A percentile compares a stretch with the other conserved stretches of the same genome.
These are phyloP conservation scores for Trichosanthes cucumerina DNA, from an alignment of 306 rosid species.

Conservation along the genomic window DNA sequence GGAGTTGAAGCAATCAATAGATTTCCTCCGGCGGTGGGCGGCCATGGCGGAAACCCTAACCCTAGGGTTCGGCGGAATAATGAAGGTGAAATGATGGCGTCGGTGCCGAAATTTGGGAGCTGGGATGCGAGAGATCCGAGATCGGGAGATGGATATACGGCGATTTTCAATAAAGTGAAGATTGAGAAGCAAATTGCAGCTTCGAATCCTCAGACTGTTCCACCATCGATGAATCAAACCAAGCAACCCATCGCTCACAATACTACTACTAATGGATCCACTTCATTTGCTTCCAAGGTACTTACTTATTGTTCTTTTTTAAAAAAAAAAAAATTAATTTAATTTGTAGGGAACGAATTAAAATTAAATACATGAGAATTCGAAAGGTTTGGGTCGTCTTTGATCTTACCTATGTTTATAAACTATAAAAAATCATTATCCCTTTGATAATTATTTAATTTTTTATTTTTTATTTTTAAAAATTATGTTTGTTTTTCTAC, in stretches of 20 bases:
- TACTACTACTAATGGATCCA: not conserved
- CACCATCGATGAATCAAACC: conserved; percentile 2
- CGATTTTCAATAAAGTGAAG: conserved; percentile 24
- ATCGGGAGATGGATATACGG: conserved; percentile 39
- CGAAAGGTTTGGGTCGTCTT: no score
- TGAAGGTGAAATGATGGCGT: conserved; percentile 11
- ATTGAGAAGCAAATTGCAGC: conserved; percentile 19
- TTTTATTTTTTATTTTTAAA: no score
- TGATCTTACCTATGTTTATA: no score
- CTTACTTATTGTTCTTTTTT: not conserved
- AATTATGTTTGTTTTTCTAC: no score
- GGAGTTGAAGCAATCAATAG: conserved; percentile 1
- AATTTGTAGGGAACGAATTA: no score
- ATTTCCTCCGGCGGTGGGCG: not conserved
- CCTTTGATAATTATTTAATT: no score
- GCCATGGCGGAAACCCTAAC: not conserved
- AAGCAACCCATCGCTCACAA: not conserved
- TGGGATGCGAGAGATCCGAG: conserved; percentile 41
- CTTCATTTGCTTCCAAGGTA: conserved; percentile 3
- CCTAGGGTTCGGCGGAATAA: conserved; percentile 3
- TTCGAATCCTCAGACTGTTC: not conserved
- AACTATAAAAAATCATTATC: no score
- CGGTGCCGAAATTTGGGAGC: conserved; percentile 45
- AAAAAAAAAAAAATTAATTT: no score
- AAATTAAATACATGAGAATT: no score